Conservation (phyloP, 768 basidiomycete species). For the Tylopilus sp. region DNA sequence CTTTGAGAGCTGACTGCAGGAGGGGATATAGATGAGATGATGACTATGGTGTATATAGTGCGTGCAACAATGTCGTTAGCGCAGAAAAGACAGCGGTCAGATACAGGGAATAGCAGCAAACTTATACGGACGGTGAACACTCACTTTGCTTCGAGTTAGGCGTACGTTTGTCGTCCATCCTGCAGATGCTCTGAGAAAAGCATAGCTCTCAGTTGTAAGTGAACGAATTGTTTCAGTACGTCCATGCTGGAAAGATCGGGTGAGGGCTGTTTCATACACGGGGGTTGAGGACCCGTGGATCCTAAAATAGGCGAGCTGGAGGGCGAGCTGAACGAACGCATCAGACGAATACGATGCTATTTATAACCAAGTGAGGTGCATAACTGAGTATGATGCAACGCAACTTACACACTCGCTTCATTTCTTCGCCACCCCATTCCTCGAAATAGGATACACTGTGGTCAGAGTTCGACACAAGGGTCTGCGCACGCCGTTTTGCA, state of each 20-base stretch:
- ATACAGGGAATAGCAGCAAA: not conserved
- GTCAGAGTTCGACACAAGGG: constrained; percentile 75
- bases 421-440: constrained; percentile 85
- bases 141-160: constrained; percentile 9
- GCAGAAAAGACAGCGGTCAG: not conserved
- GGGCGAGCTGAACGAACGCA: constrained; percentile 85
- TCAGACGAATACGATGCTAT: constrained; percentile 64
- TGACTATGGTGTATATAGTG: constrained; percentile 1
- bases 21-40: constrained; percentile 38
- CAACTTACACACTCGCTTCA: constrained; percentile 63
- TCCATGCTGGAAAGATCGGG: constrained; percentile 81
- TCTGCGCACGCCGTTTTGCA: constrained; percentile 55
- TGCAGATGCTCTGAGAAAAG: constrained; percentile 39
- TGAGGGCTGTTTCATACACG: constrained; percentile 91
- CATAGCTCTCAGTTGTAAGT: constrained; percentile 66
- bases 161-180: constrained; percentile 13
- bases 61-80: not conserved
- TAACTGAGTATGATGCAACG: not conserved
- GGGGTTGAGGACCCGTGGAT: constrained; percentile 76
- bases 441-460: constrained; percentile 78
- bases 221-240: constrained; percentile 89
- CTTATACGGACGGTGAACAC: not conserved
- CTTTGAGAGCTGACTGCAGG: constrained; percentile 64
- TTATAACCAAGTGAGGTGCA: not conserved
- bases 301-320: constrained; percentile 89